These are phyloP conservation scores for Neoboletus magnificus DNA, from an alignment of 768 basidiomycete species.

Conservation along the genomic window DNA sequence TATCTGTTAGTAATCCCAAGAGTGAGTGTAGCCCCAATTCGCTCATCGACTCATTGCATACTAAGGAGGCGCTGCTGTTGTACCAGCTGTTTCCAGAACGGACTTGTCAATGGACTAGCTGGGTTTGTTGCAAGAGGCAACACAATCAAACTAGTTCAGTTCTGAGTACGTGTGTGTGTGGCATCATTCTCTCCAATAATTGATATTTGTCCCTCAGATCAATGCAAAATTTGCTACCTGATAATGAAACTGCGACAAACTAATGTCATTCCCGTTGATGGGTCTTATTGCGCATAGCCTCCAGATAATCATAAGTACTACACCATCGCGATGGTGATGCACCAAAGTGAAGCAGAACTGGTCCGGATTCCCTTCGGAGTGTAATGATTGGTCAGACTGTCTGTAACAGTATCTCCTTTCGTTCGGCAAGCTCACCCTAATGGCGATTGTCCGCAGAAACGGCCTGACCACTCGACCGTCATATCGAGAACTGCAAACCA, in stretches of 20 bases:
- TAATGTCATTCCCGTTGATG: not conserved
- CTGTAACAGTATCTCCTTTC: not conserved
- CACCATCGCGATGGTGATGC: not conserved
- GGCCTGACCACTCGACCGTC: no score
- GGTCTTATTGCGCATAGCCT: not conserved
- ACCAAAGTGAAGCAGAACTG: not conserved
- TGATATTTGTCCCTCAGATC: not conserved
- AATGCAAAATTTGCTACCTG: not conserved
- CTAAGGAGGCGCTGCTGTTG: no score
- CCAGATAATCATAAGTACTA: not conserved
- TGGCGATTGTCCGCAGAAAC: not conserved
- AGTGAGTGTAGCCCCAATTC: no score
- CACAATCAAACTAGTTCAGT: not conserved
- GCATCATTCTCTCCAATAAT: not conserved
- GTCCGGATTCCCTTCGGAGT: not conserved
- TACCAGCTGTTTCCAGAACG: no score
- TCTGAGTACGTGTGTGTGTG: not conserved
- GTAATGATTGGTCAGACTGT: not conserved
- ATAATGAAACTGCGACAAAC: not conserved
- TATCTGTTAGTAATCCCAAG: no score
- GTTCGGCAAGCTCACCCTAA: not conserved
- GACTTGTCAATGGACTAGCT: no score
- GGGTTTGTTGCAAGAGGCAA: not conserved
- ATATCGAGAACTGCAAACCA: not conserved
- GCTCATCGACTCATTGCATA: no score